Base-by-base conservation (phyloP, 306 rosid genomes). In the Quercus cerris region DNA sequence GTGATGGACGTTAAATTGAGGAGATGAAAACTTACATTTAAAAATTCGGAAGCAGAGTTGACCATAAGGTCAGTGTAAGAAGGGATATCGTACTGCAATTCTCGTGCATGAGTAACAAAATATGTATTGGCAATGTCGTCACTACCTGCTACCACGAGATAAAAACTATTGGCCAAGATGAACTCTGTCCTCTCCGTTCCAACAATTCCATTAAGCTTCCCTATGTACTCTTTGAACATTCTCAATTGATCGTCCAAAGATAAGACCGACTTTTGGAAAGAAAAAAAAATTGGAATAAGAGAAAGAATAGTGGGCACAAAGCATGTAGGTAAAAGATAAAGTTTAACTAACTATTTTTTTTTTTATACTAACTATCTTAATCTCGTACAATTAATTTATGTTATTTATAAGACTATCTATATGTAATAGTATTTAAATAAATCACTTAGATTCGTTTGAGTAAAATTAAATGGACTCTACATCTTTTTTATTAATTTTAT, bases 111-210 rank as follows among this genome's bases (percentile, higher is more conserved):
- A 77, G 71, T 20, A 13, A 79, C 15, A 52, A 90, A 92, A 51
- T 92, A 92, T 3, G 97, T 92, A 82, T 90, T 92, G 83, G 91
- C 92, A 52, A 92, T 86, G 78, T 92, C 97, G 19, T 92, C 91
- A 46, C 97, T 92, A 75, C 97, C 97, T 2, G 90, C 88, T 35
- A 92, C 97, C 67, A 92, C 89, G 5, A 92, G 46, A 85, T 30
- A 71, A 0, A 92, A n/a, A 70, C 81, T 62, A 58, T 92, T 92
- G 51, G 78, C 80, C 22, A 92, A 4, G 71, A 92, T 92, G 86
- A 71, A 85, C 1, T 90, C 75, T 52, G 91, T 70, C 81, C 83
- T 85, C 0, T 84, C 70, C 75, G 82, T 81, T 72, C 97, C 97
- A 18, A 87, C 92, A 19, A 68, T 76, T 5, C 56, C 33, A 41